Evolutionary conservation across 331 rosid species (phyloP).

Genomic region (Phaseolus coccineus): DNA sequence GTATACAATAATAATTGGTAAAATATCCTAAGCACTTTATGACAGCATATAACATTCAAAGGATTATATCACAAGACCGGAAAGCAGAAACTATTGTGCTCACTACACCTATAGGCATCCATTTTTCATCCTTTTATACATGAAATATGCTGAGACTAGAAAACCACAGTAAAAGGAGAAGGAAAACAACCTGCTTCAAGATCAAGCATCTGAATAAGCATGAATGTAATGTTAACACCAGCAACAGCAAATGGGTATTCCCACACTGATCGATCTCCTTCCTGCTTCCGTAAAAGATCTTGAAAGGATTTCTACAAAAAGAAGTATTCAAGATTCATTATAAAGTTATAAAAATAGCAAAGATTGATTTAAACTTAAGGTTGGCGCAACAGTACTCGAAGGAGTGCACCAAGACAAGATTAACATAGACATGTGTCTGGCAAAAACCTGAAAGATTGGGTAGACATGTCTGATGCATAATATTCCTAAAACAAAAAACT

Average conservation of each 20-base stretch:
- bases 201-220: slow-evolving; percentile 99
- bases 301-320: slow-evolving; percentile 87
- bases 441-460: slow-evolving; percentile 15
- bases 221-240: slow-evolving; percentile 97
- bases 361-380: slow-evolving; percentile 28
- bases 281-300: slow-evolving; percentile 95
- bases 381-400: neutral
- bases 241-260: slow-evolving; percentile 99
- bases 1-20: slow-evolving; percentile 29
- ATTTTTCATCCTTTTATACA: slow-evolving; percentile 16
- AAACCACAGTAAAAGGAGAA: slow-evolving; percentile 36
- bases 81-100: slow-evolving; percentile 25
- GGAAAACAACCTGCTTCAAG: slow-evolving; percentile 86
- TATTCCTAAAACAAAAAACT: slow-evolving; percentile 23
- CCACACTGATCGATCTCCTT: slow-evolving; percentile 97
- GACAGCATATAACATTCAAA: slow-evolving; percentile 13
- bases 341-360: slow-evolving; percentile 22
- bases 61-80: neutral
- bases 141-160: slow-evolving; percentile 30
- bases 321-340: slow-evolving; percentile 43
- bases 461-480: neutral
- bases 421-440: slow-evolving; percentile 1
- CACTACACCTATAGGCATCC: slow-evolving; percentile 9
- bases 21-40: slow-evolving; percentile 6
- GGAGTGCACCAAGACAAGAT: slow-evolving; percentile 22